These are phyloP conservation scores for Punica granatum DNA, from an alignment of 345 rosid genomes.

Conservation along the genomic window DNA sequence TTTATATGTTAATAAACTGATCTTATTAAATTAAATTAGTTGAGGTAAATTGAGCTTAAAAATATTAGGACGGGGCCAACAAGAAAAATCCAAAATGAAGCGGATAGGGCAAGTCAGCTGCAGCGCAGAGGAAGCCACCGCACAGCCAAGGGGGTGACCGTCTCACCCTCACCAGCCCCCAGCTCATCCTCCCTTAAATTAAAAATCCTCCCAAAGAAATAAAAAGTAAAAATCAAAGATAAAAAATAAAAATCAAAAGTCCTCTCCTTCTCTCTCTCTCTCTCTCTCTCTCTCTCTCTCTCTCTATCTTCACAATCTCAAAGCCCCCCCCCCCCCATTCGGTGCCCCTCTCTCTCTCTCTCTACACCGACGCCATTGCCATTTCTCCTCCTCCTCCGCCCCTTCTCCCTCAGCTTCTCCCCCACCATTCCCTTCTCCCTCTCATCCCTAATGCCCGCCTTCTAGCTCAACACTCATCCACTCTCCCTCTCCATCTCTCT, in stretches of 20 bases:
- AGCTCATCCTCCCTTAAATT: too few species aligned
- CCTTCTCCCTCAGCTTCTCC: background rate
- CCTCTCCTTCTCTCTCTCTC: background rate
- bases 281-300: background rate
- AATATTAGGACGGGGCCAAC: too few species aligned
- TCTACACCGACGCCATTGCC: constrained; percentile 1
- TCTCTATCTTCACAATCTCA: background rate
- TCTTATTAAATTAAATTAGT: too few species aligned
- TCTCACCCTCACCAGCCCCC: too few species aligned
- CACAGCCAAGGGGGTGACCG: too few species aligned
- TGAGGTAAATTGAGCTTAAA: too few species aligned
- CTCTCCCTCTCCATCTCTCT: background rate
- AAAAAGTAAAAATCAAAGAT: too few species aligned
- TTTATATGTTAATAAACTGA: too few species aligned
- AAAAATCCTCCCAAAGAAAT: too few species aligned
- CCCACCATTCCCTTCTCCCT: background rate
- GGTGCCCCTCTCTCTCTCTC: background rate
- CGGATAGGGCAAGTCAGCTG: too few species aligned
- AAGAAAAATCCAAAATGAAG: too few species aligned
- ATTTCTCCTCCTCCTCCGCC: background rate
- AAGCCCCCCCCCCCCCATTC: background rate
- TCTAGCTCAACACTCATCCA: background rate
- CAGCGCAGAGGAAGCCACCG: too few species aligned
- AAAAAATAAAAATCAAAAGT: background rate
- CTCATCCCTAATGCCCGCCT: background rate